Percentiles rank a stretch among this genome's conserved stretches.
phyloP scores from a whole-genome alignment of 306 rosid species.

The Senna tora region DNA sequence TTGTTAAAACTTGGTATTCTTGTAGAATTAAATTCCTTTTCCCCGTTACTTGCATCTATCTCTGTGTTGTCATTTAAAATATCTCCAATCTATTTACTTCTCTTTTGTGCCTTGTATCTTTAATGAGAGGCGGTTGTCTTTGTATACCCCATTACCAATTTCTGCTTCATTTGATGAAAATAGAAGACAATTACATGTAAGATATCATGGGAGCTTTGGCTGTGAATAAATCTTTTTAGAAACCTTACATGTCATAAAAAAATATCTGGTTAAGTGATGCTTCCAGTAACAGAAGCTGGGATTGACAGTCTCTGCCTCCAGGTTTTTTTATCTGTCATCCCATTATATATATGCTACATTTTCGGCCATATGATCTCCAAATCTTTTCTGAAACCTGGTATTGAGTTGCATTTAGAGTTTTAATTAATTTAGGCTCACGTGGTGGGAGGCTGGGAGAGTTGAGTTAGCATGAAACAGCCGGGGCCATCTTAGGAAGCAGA shows the following conservation, averaged over 20 bases:
- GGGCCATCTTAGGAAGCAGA: too few relatives aligned
- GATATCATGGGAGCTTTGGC: not conserved
- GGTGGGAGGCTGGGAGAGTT: not conserved
- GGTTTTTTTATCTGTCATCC: constrained; percentile 20
- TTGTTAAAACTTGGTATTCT: constrained; percentile 1
- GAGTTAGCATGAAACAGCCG: too few relatives aligned
- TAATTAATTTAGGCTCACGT: not conserved
- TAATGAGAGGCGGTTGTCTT: not conserved
- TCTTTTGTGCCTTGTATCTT: not conserved
- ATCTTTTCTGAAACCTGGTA: constrained; percentile 17
- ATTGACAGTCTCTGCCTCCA: too few relatives aligned
- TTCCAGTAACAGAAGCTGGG: constrained; percentile 17
- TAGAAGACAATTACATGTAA: not conserved
- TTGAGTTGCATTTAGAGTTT: not conserved
- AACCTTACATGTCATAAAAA: too few relatives aligned
- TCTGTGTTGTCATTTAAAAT: constrained; percentile 15
- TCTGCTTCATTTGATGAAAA: constrained; percentile 23
- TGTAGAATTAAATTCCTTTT: too few relatives aligned
- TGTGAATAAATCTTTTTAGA: too few relatives aligned
- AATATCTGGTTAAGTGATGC: constrained; percentile 13
- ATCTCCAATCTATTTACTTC: not conserved
- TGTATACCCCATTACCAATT: not conserved
- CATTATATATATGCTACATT: constrained; percentile 17
- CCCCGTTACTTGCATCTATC: constrained; percentile 8
- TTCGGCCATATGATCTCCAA: constrained; percentile 21